Percentiles rank a stretch among this genome's conserved stretches.
Evolutionary conservation across 371 early-diverging fungal species (phyloP).

Genomic region (Umbelopsis sp.): DNA sequence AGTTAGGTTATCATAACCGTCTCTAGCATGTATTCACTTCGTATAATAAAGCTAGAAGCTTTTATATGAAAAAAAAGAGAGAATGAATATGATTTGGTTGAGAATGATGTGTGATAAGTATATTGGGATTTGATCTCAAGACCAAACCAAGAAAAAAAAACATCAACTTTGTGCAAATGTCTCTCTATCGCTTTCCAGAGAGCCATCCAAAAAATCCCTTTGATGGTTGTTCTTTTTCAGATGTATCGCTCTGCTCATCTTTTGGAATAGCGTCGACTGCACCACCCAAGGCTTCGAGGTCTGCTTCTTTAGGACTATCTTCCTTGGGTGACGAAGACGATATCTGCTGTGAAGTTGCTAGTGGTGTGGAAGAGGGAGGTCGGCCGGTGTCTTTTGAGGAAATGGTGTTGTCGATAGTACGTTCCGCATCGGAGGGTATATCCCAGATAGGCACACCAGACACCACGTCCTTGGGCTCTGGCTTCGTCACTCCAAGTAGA

Average conservation of each 20-base stretch:
- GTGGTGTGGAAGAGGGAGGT: no score
- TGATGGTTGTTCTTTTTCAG: neutral
- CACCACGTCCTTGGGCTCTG: conserved; percentile 67
- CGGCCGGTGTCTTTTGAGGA: neutral
- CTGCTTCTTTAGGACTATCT: neutral
- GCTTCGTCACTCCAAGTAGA: conserved; percentile 70
- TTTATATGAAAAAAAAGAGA: no score
- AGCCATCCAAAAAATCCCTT: conserved; percentile 16
- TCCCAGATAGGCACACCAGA: conserved; percentile 74
- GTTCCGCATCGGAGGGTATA: neutral
- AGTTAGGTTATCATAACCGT: no score
- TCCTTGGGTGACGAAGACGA: neutral
- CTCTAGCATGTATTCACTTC: no score
- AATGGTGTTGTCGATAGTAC: no score
- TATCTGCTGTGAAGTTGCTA: neutral
- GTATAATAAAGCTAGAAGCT: no score
- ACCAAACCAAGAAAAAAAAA: no score
- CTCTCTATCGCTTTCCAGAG: neutral
- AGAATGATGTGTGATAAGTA: no score
- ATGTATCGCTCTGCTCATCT: neutral
- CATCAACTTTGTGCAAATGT: neutral
- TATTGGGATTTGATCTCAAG: no score
- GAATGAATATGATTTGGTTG: no score
- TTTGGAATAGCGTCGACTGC: conserved; percentile 13
- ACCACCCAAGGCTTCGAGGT: neutral